These are phyloP conservation scores for Fusarium nelsonii DNA, from an alignment of 2,329 filamentous ascomycete species.

Conservation along the genomic window DNA sequence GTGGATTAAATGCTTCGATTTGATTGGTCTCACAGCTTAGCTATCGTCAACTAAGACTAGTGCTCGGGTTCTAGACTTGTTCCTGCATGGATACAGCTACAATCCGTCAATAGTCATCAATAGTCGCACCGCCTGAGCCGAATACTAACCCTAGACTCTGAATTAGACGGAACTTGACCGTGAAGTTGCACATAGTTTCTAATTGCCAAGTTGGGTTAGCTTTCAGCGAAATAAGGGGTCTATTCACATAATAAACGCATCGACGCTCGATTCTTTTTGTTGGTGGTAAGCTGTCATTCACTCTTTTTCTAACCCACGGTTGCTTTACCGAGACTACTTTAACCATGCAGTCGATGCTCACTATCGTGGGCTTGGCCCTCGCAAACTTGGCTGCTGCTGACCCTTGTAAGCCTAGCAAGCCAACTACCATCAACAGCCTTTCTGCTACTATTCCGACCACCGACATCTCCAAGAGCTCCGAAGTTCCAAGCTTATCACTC, in stretches of 20 bases:
- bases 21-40: no score
- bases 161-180: not conserved
- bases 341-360: constrained; percentile 6
- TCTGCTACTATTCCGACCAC: not conserved
- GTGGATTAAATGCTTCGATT: no score
- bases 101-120: not conserved
- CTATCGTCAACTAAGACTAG: not conserved
- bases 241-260: not conserved
- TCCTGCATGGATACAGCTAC: not conserved
- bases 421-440: not conserved
- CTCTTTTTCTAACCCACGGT: not conserved
- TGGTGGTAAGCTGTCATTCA: not conserved
- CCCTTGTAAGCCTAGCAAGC: not conserved
- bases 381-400: constrained; percentile 1
- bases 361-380: constrained; percentile 5
- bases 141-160: not conserved
- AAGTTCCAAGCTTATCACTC: no score
- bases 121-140: not conserved
- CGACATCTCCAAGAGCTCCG: no score
- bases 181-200: not conserved
- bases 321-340: not conserved
- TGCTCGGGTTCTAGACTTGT: not conserved
- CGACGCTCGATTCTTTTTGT: not conserved
- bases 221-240: not conserved
- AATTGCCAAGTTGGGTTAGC: no score